These are phyloP conservation scores for Pelargonium cotyledonis DNA, from an alignment of 441 rosid species.

Conservation along the genomic window DNA sequence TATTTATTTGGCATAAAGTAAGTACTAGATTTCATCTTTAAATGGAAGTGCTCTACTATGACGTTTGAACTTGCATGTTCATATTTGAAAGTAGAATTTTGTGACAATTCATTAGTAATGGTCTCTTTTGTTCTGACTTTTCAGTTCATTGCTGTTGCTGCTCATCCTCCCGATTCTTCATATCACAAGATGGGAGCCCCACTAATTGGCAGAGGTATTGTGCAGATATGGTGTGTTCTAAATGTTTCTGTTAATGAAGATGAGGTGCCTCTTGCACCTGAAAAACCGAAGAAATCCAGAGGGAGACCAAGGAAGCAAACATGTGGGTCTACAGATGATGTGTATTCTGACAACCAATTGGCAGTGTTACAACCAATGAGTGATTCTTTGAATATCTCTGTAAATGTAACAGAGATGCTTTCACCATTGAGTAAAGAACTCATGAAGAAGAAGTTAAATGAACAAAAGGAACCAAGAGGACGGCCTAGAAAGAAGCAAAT, in stretches of 20 bases:
- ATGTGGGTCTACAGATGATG: not conserved
- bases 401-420: not conserved
- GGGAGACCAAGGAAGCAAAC: not conserved
- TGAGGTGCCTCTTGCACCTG: constrained; percentile 11
- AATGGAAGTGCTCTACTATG: not conserved
- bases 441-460: not conserved
- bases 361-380: not conserved
- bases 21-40: constrained; percentile 11
- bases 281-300: not conserved
- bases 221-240: constrained; percentile 85
- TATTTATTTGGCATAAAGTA: not conserved
- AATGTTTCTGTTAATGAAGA: constrained; percentile 33
- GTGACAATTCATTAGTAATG: not conserved
- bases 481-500: not conserved
- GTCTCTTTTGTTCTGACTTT: constrained; percentile 9
- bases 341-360: not conserved
- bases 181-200: constrained; percentile 74
- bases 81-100: not conserved
- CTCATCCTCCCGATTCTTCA: constrained; percentile 81
- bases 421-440: not conserved
- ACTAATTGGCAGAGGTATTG: constrained; percentile 72
- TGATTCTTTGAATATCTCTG: not conserved
- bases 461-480: not conserved
- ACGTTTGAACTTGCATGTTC: not conserved
- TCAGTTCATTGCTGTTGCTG: constrained; percentile 83